Evolutionary conservation across 2,329 filamentous ascomycete species (phyloP), one percentile per base, ranked within the genome.

Genomic region (Xylaria sp.): DNA sequence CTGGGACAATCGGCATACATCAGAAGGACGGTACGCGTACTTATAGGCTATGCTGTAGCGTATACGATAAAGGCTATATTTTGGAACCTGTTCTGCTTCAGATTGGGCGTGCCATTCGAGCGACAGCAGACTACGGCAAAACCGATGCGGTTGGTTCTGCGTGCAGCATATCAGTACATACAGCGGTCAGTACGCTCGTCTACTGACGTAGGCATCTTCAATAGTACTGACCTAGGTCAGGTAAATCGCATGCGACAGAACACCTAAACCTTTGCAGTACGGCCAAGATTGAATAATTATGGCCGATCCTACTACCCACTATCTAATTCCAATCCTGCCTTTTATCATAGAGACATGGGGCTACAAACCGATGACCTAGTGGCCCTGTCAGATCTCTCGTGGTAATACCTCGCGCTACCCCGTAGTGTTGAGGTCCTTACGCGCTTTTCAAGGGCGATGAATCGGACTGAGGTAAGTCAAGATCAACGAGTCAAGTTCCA

Each of bases 201-300:
- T 48, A 48, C 46, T 20, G 46, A 48, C 46, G n/a, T 9, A 10
- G 5, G 5, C n/a, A 31, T 33, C 25, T 54, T n/a, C 23, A 54
- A n/a, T n/a, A 33, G 31, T 56, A 56, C 31, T 56, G 52, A 55
- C 25, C 33, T 41, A 56, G n/a, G n/a, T 28, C 46, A 48, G 48
- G 49, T 46, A 41, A 23, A 41, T 62, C 43, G 31, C 25, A 69
- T 69, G 63, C 63, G 67, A 51, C 41, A 52, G 28, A 39, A 48
- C 59, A 64, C 54, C 63, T 67, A 67, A 69, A 62, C 36, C 43
- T 10, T 33, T 25, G 28, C 54, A 57, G n/a, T 52, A 23, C 49
- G 20, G 13, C 54, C 8, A 48, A 28, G 31, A 18, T n/a, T 48
- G 36, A 33, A 13, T 13, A 31, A 54, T 9, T 54, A 28, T 20